A percentile compares a stretch with the other conserved stretches of the same genome.
phyloP scores from a whole-genome alignment of 2,329 filamentous ascomycete genomes.

The Rasamsonia emersonii region DNA sequence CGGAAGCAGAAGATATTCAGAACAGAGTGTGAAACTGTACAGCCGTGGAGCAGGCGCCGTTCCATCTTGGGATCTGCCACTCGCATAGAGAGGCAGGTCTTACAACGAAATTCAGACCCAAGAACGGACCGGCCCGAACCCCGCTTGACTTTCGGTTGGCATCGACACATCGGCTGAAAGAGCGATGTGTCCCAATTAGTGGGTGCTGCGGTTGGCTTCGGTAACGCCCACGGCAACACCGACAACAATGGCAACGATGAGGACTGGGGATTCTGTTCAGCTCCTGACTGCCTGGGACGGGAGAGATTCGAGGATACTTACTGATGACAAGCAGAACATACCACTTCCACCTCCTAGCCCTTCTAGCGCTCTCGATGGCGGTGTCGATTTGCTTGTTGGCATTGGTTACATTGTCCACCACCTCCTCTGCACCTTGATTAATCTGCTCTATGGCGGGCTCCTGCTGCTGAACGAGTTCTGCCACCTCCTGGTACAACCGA shows the following conservation, averaged over 20 bases:
- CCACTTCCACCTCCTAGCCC: slow-evolving; percentile 91
- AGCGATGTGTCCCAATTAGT: no score
- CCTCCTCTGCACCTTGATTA: slow-evolving; percentile 78
- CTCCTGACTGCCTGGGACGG: neutral
- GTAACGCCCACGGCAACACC: slow-evolving; percentile 43
- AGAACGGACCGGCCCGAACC: no score
- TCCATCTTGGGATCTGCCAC: no score
- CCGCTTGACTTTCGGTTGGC: no score
- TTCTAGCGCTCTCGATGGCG: slow-evolving; percentile 74
- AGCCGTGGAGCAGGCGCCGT: no score
- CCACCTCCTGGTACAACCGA: slow-evolving; percentile 82
- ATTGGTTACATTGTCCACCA: slow-evolving; percentile 73
- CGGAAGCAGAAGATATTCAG: no score
- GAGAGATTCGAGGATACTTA: slow-evolving; percentile 31
- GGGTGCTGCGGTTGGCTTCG: slow-evolving; percentile 21
- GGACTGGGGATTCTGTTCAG: slow-evolving; percentile 28
- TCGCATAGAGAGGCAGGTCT: no score
- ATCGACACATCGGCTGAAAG: no score
- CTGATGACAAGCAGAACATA: slow-evolving; percentile 71
- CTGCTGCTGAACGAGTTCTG: slow-evolving; percentile 77
- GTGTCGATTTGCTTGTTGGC: slow-evolving; percentile 74
- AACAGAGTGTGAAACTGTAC: no score
- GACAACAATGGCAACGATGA: slow-evolving; percentile 47
- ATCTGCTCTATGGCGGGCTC: slow-evolving; percentile 72
- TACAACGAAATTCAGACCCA: no score